phyloP scores from a whole-genome alignment of 768 basidiomycete genomes.

The Leucogyrophana mollusca region DNA sequence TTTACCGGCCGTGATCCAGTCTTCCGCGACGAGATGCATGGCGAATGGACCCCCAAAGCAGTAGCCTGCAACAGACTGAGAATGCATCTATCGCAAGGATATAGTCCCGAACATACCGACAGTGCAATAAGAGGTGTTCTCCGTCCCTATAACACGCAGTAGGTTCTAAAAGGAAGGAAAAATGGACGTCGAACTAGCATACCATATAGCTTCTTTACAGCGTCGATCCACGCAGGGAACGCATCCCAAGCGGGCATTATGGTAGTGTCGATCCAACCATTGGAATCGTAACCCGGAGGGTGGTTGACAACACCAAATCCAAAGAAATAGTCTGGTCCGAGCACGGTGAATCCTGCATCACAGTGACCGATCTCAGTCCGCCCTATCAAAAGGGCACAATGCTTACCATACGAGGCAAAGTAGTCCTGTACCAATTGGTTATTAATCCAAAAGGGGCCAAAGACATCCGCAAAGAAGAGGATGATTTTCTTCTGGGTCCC shows the following conservation, averaged over 20 bases:
- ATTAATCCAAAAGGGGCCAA: slow-evolving; percentile 50
- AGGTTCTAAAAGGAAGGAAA: neutral
- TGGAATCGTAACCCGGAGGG: slow-evolving; percentile 40
- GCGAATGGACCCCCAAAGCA: slow-evolving; percentile 50
- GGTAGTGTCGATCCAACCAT: slow-evolving; percentile 36
- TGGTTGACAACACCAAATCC: slow-evolving; percentile 41
- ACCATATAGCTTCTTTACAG: slow-evolving; percentile 45
- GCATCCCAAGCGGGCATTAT: slow-evolving; percentile 32
- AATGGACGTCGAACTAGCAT: neutral
- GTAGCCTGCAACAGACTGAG: slow-evolving; percentile 34
- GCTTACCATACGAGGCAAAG: slow-evolving; percentile 49
- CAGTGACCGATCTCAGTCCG: too few relatives aligned
- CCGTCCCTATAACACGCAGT: slow-evolving; percentile 10
- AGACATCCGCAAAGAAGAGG: slow-evolving; percentile 56
- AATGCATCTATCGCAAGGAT: neutral
- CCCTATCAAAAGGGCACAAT: neutral
- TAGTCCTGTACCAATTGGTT: slow-evolving; percentile 55
- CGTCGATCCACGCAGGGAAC: slow-evolving; percentile 45
- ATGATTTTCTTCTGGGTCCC: slow-evolving; percentile 38
- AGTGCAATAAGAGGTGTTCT: slow-evolving; percentile 32
- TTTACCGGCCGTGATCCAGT: slow-evolving; percentile 41
- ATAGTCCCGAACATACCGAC: slow-evolving; percentile 33
- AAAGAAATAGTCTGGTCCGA: slow-evolving; percentile 56
- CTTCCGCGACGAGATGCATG: slow-evolving; percentile 38
- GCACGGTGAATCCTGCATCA: slow-evolving; percentile 47